A percentile compares a stretch with the other conserved stretches of the same genome.
Evolutionary conservation across 2,329 filamentous ascomycete species (phyloP).

Genomic region (Fusarium subtropicale): DNA sequence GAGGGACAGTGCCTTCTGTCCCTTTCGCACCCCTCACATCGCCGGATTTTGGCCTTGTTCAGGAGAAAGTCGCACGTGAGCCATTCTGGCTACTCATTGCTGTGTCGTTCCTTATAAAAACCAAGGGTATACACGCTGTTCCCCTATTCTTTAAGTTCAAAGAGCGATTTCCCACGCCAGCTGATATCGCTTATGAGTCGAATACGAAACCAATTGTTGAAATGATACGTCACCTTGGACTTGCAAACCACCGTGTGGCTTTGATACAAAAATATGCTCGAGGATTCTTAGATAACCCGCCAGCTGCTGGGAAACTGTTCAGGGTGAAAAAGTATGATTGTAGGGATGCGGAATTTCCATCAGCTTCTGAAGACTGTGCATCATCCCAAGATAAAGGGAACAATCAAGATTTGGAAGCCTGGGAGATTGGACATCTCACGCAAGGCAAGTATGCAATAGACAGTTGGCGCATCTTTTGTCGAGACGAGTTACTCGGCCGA

Average conservation of each 20-base stretch:
- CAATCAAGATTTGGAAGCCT: constrained; percentile 59
- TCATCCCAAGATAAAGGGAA: constrained; percentile 8
- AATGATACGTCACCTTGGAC: constrained; percentile 77
- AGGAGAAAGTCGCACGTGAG: constrained; percentile 79
- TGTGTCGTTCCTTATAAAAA: constrained; percentile 87
- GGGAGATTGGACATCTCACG: constrained; percentile 89
- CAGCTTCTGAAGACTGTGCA: background rate
- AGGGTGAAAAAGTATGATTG: constrained; percentile 62
- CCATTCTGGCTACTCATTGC: constrained; percentile 86
- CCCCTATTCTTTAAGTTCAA: constrained; percentile 80
- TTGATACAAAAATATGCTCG: constrained; percentile 78
- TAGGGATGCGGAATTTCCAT: constrained; percentile 48
- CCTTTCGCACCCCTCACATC: constrained; percentile 76
- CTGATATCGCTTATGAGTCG: constrained; percentile 67
- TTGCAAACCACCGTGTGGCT: constrained; percentile 74
- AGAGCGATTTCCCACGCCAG: constrained; percentile 73
- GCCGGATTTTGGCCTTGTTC: constrained; percentile 79
- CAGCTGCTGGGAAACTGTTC: constrained; percentile 66
- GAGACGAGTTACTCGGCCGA: constrained; percentile 77
- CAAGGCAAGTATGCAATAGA: constrained; percentile 86
- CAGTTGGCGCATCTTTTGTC: constrained; percentile 93
- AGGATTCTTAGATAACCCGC: constrained; percentile 74
- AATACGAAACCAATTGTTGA: constrained; percentile 63
- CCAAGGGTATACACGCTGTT: constrained; percentile 77
- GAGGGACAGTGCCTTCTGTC: constrained; percentile 64